Evolutionary conservation across 2,329 filamentous ascomycete species (phyloP), one percentile per base, ranked within the genome.

Genomic region (Clarireedia paspali): DNA sequence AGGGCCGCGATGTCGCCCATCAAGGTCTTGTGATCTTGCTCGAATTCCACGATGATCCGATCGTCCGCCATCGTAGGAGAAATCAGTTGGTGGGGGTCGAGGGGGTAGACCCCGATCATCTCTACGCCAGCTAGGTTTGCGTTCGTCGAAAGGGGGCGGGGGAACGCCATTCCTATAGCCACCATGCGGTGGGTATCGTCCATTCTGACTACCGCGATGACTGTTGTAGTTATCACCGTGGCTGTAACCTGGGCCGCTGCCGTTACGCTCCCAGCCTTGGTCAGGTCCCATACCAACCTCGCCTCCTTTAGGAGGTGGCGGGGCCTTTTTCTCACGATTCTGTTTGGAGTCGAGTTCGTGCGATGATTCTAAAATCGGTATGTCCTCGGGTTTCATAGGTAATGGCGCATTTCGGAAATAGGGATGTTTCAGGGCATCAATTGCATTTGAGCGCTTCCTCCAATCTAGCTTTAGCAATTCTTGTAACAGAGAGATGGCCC

Each of bases 281-380:
- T 79, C 77, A 9, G 77, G 76, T 7, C 77, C 82, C 66, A 90
- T 83, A 14, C 92, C 92, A 3, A 96, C 91, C 1, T 89, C 91
- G 4, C 90, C 92, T 12, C 91, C 92, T 63, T 92, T 91, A 0
- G 94, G 94, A 12, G 94, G 92, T 4, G 92, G 92, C 10, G 92
- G 79, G 23, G 85, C 87, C 23, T 87, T 87, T 67, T 89, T 89
- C 66, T 94, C 88, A 62, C 95, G 87, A 64, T 91, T 92, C 72
- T 92, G 95, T 69, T 91, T 84, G 50, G 92, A 83, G 69, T 99
- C 94, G n/a, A 97, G 77, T 71, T 99, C 94, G 71, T 99, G 94
- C 46, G 91, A 96, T 66, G 96, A 92, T 68, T 95, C 89, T 67
- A 96, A 97, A 15, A 76, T 81, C 2, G 94, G 94, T n/a, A 99